Conservation (phyloP, 108 stramenopile genomes). For the Fragilariopsis cylindrus region DNA sequence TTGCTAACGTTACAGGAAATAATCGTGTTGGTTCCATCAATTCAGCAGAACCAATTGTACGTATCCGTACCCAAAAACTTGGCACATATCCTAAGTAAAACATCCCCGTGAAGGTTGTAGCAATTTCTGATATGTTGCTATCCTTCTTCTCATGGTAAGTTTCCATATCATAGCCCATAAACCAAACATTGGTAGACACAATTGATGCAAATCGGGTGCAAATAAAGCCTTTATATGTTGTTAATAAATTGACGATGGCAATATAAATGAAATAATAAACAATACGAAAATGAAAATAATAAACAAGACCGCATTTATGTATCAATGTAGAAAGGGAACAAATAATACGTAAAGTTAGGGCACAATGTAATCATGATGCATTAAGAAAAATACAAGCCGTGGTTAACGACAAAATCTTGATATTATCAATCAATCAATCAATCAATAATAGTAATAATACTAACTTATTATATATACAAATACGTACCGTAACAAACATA, state of each 20-base stretch:
- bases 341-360: no score
- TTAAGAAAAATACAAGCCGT: neutral
- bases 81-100: constrained; percentile 96
- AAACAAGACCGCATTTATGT: no score
- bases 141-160: constrained; percentile 73
- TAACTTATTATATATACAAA: neutral
- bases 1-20: constrained; percentile 51
- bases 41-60: constrained; percentile 49
- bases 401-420: neutral
- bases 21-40: constrained; percentile 66
- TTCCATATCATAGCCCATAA: constrained; percentile 92
- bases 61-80: constrained; percentile 91
- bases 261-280: neutral
- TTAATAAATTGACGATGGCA: neutral
- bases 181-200: constrained; percentile 74
- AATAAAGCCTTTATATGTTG: constrained; percentile 51
- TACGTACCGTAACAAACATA: constrained; percentile 82
- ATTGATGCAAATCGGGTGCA: constrained; percentile 78
- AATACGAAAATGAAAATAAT: neutral
- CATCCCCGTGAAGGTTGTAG: constrained; percentile 96
- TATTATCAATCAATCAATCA: no score
- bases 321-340: no score
- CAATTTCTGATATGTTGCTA: constrained; percentile 87
- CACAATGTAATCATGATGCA: no score
- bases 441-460: neutral